These are phyloP conservation scores for Umbelopsis sp. DNA, from an alignment of 371 early-diverging fungal species.

Conservation along the genomic window DNA sequence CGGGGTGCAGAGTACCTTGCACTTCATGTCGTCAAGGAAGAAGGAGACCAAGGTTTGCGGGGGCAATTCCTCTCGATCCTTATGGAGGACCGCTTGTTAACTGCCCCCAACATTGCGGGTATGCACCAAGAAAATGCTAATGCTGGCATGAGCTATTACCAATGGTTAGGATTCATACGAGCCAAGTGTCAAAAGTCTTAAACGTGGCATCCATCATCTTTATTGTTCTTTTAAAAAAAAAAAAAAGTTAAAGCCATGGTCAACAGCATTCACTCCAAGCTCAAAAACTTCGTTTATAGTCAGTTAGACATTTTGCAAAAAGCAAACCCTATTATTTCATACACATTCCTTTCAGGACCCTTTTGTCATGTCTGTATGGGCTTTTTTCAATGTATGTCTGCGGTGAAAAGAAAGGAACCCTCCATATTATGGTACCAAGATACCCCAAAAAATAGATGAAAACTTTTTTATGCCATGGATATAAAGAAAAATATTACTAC, in stretches of 20 bases:
- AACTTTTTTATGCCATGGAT: slow-evolving; percentile 15
- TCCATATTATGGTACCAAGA: not conserved
- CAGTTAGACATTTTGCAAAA: not conserved
- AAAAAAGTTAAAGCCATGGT: too few relatives aligned
- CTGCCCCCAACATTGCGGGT: slow-evolving; percentile 44
- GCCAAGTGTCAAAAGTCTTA: slow-evolving; percentile 30
- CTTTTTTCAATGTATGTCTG: not conserved
- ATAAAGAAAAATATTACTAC: slow-evolving; percentile 5
- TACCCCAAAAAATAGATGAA: not conserved
- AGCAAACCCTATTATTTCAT: not conserved
- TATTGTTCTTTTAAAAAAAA: too few relatives aligned
- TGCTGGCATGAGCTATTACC: slow-evolving; percentile 79
- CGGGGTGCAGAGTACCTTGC: slow-evolving; percentile 38
- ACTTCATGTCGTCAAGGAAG: slow-evolving; percentile 72
- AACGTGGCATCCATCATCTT: not conserved
- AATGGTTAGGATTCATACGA: slow-evolving; percentile 62
- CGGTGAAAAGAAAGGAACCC: not conserved
- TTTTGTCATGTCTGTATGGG: too few relatives aligned
- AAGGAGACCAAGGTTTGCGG: slow-evolving; percentile 68
- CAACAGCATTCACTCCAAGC: too few relatives aligned
- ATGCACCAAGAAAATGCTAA: slow-evolving; percentile 51
- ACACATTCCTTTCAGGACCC: too few relatives aligned
- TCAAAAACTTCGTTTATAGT: too few relatives aligned
- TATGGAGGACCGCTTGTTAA: slow-evolving; percentile 62
- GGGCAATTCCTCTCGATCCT: slow-evolving; percentile 66